Base-by-base conservation (phyloP, 2,329 filamentous ascomycete species). In the Atkinsonella texensis region DNA sequence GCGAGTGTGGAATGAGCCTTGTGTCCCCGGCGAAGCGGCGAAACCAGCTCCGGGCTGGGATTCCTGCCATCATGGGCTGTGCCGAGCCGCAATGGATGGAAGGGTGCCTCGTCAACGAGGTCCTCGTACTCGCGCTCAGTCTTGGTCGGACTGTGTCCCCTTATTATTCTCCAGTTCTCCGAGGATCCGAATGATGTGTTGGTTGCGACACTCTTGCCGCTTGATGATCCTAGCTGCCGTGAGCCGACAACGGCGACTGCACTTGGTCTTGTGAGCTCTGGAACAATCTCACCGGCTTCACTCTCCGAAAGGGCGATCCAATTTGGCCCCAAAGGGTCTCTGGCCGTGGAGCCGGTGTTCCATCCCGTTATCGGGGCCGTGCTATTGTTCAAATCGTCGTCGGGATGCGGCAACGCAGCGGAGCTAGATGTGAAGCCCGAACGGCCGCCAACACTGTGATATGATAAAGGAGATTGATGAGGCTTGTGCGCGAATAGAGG, bases 111-210 rank as follows among this genome's bases (percentile, higher is more conserved):
- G 38, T 65, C 60, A 12, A 65, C 63, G 4, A 68, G 58, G 15
- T 66, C 63, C 39, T 62, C 60, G 54, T 70, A 68, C 6, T 63
- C 62, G 10, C 62, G 57, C 23, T 61, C 66, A 10, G 62, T 59
- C 6, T 62, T 62, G 28, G 59, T 56, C 8, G 56, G 62, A 38
- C 45, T 49, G n/a, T 39, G 47, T 6, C 38, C 55, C 18, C 54
- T 55, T n/a, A 65, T 58, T 8, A 64, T 53, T 18, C 63, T 59
- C 68, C 68, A 70, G 50, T 70, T 70, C 55, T 70, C 68, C 3
- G 59, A 52, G 2, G 67, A 68, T 7, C 59, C 64, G 53, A 69
- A 69, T 0, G 67, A 69, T 0, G 60, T 51, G 4, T 65, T 63
- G 5, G 58, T 63, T 5, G 53, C 52, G 46, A 63, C 41, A 41